Evolutionary conservation across 306 rosid genomes (phyloP).

Genomic region (Coriaria nepalensis): DNA sequence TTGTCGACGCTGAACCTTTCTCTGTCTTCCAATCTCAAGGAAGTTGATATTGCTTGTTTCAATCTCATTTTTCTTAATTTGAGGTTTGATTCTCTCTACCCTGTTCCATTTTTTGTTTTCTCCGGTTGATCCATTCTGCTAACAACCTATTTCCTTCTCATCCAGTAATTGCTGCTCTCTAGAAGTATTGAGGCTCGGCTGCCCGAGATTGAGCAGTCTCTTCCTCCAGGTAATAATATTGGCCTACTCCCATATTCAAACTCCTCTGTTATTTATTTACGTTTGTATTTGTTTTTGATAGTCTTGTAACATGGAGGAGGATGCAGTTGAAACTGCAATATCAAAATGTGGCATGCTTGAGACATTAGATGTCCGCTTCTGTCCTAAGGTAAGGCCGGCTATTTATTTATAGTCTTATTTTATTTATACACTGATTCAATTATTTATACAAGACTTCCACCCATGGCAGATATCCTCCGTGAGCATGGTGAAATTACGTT

Average conservation of each 20-base stretch:
- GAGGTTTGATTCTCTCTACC: constrained; percentile 38
- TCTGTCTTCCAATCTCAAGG: constrained; percentile 68
- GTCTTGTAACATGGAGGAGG: constrained; percentile 85
- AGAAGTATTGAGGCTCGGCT: constrained; percentile 75
- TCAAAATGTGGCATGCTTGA: constrained; percentile 77
- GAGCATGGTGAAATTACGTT: too few species aligned
- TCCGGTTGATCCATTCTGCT: constrained; percentile 7
- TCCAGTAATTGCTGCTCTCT: constrained; percentile 71
- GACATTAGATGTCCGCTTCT: constrained; percentile 92
- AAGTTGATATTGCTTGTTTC: constrained; percentile 77
- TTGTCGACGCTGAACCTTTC: constrained; percentile 68
- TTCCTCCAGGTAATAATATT: constrained; percentile 64
- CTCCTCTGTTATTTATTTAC: background rate
- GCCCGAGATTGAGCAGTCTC: constrained; percentile 79
- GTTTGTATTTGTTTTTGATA: constrained; percentile 18
- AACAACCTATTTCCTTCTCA: constrained; percentile 1
- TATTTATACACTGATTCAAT: too few species aligned
- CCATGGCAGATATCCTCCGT: too few species aligned
- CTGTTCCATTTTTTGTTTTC: constrained; percentile 6
- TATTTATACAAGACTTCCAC: too few species aligned
- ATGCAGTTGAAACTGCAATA: constrained; percentile 73
- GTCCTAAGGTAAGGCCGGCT: constrained; percentile 59
- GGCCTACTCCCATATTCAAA: background rate
- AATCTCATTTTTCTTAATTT: constrained; percentile 81
- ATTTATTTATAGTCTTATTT: too few species aligned